These are phyloP conservation scores for Testicularia cyperi DNA, from an alignment of 1,284 basidiomycete genomes.

Conservation along the genomic window DNA sequence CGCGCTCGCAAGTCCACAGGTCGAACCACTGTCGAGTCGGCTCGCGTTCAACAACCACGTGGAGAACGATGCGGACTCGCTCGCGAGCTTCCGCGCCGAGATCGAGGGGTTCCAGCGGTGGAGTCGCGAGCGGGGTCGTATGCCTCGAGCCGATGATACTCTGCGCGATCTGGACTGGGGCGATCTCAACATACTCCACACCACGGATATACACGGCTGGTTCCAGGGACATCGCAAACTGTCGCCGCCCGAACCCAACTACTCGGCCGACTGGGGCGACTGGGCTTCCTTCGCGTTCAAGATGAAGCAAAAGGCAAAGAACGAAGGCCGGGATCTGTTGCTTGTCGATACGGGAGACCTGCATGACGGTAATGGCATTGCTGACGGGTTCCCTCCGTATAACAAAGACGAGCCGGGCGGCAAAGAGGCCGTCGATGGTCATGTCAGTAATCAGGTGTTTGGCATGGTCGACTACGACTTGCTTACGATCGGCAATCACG, in stretches of 20 bases:
- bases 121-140: constrained; percentile 36
- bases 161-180: constrained; percentile 70
- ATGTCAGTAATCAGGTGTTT: constrained; percentile 62
- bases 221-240: constrained; percentile 54
- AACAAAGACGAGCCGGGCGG: constrained; percentile 28
- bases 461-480: constrained; percentile 77
- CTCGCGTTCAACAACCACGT: constrained; percentile 28
- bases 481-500: constrained; percentile 84
- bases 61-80: constrained; percentile 17
- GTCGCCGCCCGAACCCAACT: constrained; percentile 56
- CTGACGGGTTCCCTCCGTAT: constrained; percentile 49
- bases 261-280: constrained; percentile 57
- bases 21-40: constrained; percentile 20
- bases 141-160: constrained; percentile 43
- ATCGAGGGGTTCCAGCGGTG: constrained; percentile 34
- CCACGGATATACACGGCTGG: constrained; percentile 74
- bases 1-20: constrained; percentile 10
- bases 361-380: constrained; percentile 57
- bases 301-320: constrained; percentile 45
- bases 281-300: constrained; percentile 58
- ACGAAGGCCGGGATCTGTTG: constrained; percentile 54
- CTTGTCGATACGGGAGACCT: constrained; percentile 56
- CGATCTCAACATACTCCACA: constrained; percentile 76
- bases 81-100: constrained; percentile 30
- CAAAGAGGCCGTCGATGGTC: constrained; percentile 45